These are phyloP conservation scores for Silene uniflora DNA, from an alignment of 148 eudicot species.

Conservation along the genomic window DNA sequence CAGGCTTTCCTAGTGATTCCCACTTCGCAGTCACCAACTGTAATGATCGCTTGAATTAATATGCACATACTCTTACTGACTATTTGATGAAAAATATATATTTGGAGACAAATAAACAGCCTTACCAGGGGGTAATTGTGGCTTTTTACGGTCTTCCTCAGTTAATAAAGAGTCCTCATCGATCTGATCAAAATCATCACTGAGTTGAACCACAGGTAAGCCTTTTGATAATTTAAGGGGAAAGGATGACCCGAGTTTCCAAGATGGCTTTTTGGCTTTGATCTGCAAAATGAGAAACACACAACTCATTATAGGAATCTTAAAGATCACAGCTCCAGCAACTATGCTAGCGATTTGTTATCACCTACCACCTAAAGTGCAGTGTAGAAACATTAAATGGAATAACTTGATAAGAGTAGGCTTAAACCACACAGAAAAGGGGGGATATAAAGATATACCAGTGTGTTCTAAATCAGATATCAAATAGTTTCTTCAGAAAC, in stretches of 20 bases:
- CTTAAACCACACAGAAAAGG: neutral
- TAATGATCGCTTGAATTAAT: slow-evolving; percentile 6
- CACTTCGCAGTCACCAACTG: slow-evolving; percentile 87
- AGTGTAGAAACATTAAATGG: neutral
- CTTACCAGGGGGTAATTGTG: slow-evolving; percentile 58
- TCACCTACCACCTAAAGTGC: neutral
- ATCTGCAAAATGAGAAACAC: slow-evolving; percentile 30
- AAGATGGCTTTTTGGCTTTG: slow-evolving; percentile 69
- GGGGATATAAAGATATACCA: neutral
- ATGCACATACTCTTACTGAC: slow-evolving; percentile 1
- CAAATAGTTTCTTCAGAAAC: neutral
- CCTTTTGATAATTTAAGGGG: slow-evolving; percentile 51
- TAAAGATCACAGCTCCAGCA: neutral
- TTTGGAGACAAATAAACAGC: neutral
- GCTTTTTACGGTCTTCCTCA: slow-evolving; percentile 89
- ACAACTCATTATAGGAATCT: neutral
- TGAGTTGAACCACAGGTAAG: slow-evolving; percentile 64
- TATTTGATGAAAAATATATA: neutral
- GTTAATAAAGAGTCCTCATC: slow-evolving; percentile 89
- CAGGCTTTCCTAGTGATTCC: slow-evolving; percentile 85
- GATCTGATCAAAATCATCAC: slow-evolving; percentile 78
- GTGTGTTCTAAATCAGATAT: neutral
- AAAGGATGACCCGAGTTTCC: slow-evolving; percentile 89
- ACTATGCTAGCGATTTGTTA: neutral
- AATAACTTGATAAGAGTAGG: neutral